Evolutionary conservation across 1,284 basidiomycete species (phyloP), one percentile per base, ranked within the genome.

Genomic region (Papiliotrema laurentii): DNA sequence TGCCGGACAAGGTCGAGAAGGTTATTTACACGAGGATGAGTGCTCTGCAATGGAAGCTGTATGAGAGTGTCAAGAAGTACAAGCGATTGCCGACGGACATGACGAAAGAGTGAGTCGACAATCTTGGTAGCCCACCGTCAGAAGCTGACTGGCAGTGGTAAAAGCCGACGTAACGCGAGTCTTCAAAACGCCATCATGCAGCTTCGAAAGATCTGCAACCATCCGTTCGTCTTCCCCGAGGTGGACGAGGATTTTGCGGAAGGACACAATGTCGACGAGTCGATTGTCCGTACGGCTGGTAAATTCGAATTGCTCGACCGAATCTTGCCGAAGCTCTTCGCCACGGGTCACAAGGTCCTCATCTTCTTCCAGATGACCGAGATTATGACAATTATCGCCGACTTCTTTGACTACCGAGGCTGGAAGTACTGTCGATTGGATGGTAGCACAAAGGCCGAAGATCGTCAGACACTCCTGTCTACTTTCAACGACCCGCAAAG

Each of bases 361-460:
- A 97, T 98, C 69, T 97, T 97, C 83, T 97, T 97, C 85, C 94
- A 98, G 75, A 97, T 97, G 94, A 97, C 94, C 7, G 84, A 92
- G 64, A 92, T 97, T 69, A 97, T 98, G 94, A 92, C 97, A 61
- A 97, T 98, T 71, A 94, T 98, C 83, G 92, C 96, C 69, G 96
- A 98, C 71, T 99, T 97, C 71, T 78, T 97, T 69, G 88, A 89
- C 68, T 87, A 86, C 79, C 85, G 87, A 77, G 82, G 83, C 18
- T 92, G 85, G 81, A 87, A 89, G 68, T 89, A 93, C 73, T 84
- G 97, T 45, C 90, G 96, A 61, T 80, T 99, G 22, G 96, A 98
- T 74, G 96, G 96, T 79, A 87, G 89, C 14, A 98, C 96, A 35
- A 97, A 97, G 79, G 94, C 93, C 14, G 96, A 98, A 51, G 94